Evolutionary conservation across 2,329 filamentous ascomycete genomes (phyloP), one percentile per base, ranked within the genome.

Genomic region (Thermochaetoides dissita): DNA sequence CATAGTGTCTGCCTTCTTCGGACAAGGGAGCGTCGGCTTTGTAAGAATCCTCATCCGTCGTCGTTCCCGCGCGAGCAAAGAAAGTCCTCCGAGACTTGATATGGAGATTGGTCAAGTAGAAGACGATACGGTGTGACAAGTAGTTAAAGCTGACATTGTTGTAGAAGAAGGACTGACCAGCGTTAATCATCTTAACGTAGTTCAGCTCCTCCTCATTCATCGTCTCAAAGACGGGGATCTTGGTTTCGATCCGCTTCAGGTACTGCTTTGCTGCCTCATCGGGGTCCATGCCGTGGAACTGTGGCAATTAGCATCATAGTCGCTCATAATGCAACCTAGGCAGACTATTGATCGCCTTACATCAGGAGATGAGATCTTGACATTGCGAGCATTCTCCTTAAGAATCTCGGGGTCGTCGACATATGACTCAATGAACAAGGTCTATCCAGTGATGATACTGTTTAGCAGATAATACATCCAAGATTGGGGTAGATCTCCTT

Each of bases 121-220:
- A 98, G 42, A 98, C 89, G 51, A 98, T 98, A 46, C 91, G 79
- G 59, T 98, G 88, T 1, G 88, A 94, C 30, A 98, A 73, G 57
- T 98, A 98, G 53, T 88, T 89, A 61, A 98, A 96, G 57, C 82
- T 88, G 59, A 91, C 84, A 52, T 96, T 95, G 66, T 98, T 98
- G 63, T 96, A 89, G 53, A 89, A 82, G 57, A 98, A 82, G 51
- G 86, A 79, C 57, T 89, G 79, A 36, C 91, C 91, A 7, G 91
- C 91, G 53, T 98, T 98, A 59, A 96, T 94, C 89, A 98, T 95
- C 67, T 94, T 95, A 65, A 98, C 89, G 64, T 89, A 98, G 59
- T 96, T 94, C 49, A 98, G 72, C 51, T 96, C 88, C 30, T 74
- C 72, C 60, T 98, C 91, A 54, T 88, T 75, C 87, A 98, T 96